Percentiles rank a stretch among this genome's conserved stretches.
These are phyloP conservation scores for Paecilomyces sp. DNA, from an alignment of 2,329 filamentous ascomycete species.

Conservation along the genomic window DNA sequence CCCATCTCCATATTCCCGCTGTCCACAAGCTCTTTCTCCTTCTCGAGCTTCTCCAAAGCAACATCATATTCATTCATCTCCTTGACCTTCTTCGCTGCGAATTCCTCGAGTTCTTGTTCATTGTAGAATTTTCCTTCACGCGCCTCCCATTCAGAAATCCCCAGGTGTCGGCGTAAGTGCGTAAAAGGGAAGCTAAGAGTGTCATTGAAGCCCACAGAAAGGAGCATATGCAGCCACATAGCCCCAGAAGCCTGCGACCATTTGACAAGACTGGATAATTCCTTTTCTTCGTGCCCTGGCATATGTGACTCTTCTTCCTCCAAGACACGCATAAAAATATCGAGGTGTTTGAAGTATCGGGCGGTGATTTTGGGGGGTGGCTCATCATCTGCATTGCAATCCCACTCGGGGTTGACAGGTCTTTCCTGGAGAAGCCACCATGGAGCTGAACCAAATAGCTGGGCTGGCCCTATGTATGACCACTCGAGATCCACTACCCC, in stretches of 20 bases:
- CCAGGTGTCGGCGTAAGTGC: slow-evolving; percentile 15
- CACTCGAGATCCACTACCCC: slow-evolving; percentile 31
- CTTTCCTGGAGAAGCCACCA: slow-evolving; percentile 31
- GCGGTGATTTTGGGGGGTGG: too few relatives aligned
- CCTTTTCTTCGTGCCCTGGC: too few relatives aligned
- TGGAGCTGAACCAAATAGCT: slow-evolving; percentile 29
- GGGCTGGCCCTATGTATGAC: slow-evolving; percentile 30
- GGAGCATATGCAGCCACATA: slow-evolving; percentile 31
- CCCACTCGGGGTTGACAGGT: slow-evolving; percentile 20
- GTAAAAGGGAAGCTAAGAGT: slow-evolving; percentile 22
- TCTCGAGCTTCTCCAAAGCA: slow-evolving; percentile 22
- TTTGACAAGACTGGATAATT: slow-evolving; percentile 24
- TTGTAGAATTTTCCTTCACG: too few relatives aligned
- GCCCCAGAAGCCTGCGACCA: slow-evolving; percentile 26
- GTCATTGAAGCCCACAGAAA: slow-evolving; percentile 25
- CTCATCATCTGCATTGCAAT: slow-evolving; percentile 14
- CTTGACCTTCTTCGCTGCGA: slow-evolving; percentile 17
- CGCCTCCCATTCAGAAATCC: slow-evolving; percentile 9
- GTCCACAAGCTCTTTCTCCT: slow-evolving; percentile 20
- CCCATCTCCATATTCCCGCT: slow-evolving; percentile 19
- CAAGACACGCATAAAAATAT: too few relatives aligned
- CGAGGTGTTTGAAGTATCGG: too few relatives aligned
- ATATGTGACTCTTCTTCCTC: slow-evolving; percentile 29
- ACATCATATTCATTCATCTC: slow-evolving; percentile 23
- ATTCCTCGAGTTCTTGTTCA: too few relatives aligned